A percentile compares a stretch with the other conserved stretches of the same genome.
These are phyloP conservation scores for Lathyrus aphaca DNA, from an alignment of 306 rosid species.

Conservation along the genomic window DNA sequence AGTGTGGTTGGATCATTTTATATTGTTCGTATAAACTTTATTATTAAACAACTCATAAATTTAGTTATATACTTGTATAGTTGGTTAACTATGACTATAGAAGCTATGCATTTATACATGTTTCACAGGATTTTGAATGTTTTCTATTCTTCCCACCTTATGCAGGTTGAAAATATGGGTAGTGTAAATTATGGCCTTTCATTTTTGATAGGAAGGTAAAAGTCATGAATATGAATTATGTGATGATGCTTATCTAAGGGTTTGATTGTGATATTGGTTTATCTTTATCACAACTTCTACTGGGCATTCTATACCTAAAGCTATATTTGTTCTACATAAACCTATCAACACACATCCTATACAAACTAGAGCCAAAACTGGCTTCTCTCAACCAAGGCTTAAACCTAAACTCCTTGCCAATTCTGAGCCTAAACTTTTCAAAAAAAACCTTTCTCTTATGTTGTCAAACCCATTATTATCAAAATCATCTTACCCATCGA, in stretches of 20 bases:
- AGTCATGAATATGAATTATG: conserved; percentile 6
- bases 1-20: neutral
- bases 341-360: too few species aligned
- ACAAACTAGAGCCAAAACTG: too few species aligned
- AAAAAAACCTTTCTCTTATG: too few species aligned
- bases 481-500: too few species aligned
- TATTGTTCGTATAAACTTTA: neutral
- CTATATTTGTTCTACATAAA: too few species aligned
- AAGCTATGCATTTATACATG: neutral
- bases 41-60: neutral
- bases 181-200: conserved; percentile 82
- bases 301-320: conserved; percentile 71
- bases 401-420: too few species aligned
- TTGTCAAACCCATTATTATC: too few species aligned
- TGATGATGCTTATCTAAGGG: conserved; percentile 8
- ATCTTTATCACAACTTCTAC: conserved; percentile 39
- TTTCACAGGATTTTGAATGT: conserved; percentile 8
- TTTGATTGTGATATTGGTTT: conserved; percentile 34
- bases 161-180: conserved; percentile 93
- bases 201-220: conserved; percentile 85
- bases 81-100: conserved; percentile 4
- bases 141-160: conserved; percentile 27
- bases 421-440: too few species aligned
- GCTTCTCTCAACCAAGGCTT: too few species aligned
- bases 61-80: neutral